phyloP scores from a whole-genome alignment of 2,329 filamentous ascomycete genomes.

The Aureobasidium sp. region DNA sequence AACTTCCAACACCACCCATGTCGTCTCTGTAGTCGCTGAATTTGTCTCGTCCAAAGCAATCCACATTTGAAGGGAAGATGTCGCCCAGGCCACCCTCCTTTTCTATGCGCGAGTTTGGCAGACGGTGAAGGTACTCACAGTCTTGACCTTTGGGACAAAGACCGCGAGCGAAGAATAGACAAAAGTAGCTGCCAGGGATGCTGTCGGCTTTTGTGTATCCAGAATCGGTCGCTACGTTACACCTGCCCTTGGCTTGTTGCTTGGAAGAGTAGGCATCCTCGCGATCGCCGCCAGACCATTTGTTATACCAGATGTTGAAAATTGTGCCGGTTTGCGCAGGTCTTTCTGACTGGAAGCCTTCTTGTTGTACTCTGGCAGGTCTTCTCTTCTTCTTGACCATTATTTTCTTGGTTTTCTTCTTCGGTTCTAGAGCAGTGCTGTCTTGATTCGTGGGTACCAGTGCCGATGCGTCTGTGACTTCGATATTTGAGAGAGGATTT shows the following conservation, averaged over 20 bases:
- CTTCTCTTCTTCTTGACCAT: conserved; percentile 86
- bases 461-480: conserved; percentile 16
- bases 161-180: conserved; percentile 82
- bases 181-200: conserved; percentile 69
- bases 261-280: conserved; percentile 86
- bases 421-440: conserved; percentile 21
- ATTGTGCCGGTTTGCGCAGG: conserved; percentile 89
- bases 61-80: conserved; percentile 85
- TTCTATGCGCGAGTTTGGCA: conserved; percentile 53
- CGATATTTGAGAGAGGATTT: conserved; percentile 1
- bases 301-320: conserved; percentile 99
- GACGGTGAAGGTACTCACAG: conserved; percentile 86
- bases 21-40: conserved; percentile 90
- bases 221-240: conserved; percentile 67
- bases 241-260: conserved; percentile 73
- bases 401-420: conserved; percentile 71
- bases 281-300: conserved; percentile 91
- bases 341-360: conserved; percentile 75
- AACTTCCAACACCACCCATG: conserved; percentile 90
- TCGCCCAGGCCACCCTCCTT: conserved; percentile 57
- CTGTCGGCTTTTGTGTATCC: conserved; percentile 46
- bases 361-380: conserved; percentile 84
- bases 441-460: conserved; percentile 18
- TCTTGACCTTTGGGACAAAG: conserved; percentile 79
- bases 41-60: conserved; percentile 92